phyloP scores from a whole-genome alignment of 2,329 filamentous ascomycete species.

The Colletotrichum sp. region DNA sequence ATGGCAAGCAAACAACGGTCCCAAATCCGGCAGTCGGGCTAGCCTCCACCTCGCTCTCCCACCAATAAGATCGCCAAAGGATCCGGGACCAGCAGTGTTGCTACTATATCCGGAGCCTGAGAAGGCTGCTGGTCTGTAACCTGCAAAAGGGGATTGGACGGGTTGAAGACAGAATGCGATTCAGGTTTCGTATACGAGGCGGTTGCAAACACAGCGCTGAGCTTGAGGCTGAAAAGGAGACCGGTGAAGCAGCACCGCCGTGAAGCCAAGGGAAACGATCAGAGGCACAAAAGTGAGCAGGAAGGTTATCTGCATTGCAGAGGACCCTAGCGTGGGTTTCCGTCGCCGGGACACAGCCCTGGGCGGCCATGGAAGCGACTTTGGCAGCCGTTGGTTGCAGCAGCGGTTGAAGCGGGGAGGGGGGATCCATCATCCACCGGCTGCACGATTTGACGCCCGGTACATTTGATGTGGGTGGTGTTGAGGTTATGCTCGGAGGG shows the following conservation, averaged over 20 bases:
- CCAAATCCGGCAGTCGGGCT: neutral
- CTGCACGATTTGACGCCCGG: neutral
- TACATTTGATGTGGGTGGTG: neutral
- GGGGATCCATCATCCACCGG: neutral
- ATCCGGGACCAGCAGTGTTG: neutral
- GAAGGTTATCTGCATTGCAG: neutral
- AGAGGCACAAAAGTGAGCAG: neutral
- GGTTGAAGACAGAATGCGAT: neutral
- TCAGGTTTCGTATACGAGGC: neutral
- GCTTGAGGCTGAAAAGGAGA: neutral
- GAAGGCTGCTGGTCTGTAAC: neutral
- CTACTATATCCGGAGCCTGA: neutral
- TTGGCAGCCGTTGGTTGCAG: neutral
- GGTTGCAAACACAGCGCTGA: neutral
- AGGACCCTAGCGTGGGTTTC: neutral
- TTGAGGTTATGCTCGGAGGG: neutral
- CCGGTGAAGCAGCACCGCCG: neutral
- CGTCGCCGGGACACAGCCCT: neutral
- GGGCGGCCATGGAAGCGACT: neutral
- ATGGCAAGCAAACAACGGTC: neutral
- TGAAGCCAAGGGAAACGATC: neutral
- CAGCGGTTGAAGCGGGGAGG: neutral
- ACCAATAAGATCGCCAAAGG: neutral
- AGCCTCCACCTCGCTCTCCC: neutral
- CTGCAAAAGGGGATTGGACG: neutral